Base-by-base conservation (phyloP, 192 early-diverging fungal species). In the Mortierella alpina region DNA sequence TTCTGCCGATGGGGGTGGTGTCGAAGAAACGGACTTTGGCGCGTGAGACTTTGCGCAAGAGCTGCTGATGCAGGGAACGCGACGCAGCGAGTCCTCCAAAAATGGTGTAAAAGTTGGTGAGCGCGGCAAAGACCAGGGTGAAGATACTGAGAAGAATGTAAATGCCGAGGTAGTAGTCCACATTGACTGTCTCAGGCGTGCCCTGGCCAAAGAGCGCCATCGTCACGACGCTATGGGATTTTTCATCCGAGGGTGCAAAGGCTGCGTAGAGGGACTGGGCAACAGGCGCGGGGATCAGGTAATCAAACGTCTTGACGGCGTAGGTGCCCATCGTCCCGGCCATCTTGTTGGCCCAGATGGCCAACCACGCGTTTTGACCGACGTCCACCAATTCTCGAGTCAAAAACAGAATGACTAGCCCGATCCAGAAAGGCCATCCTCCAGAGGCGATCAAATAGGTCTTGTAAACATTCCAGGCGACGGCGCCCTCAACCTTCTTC, bases 21-120 rank as follows among this genome's bases (percentile, higher is more conserved):
- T 97, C 95, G 80, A 94, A 98, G 88, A 97, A 98, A 22, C 92
- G 88, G 44, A 96, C 86, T 72, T 91, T 91, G 5, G 94, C 92
- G 39, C 86, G 88, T 20, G 90, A 69, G 40, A 95, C 85, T 42
- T 86, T 64, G 14, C 72, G 82, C 39, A 95, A 62, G 31, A 93
- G 79, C 22, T 78, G 83, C 22, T 66, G 48, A 64, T 95, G 93
- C 55, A 95, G 58, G 0, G 62, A 70, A 5, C 82, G 83, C 1
- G 90, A 92, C n/a, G 92, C 93, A 5, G 62, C 45, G 8, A 95
- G 55, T 5, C 87, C 86, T 63, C 85, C 84, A 68, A 63, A 64
- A 60, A 78, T 86, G 12, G 85, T 75, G 57, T 80, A 80, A 61
- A 72, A 88, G 39, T 77, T 67, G 50, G 82, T 83, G 6, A 88